phyloP scores from a whole-genome alignment of 306 rosid genomes.

The Trichosanthes cucumerina region DNA sequence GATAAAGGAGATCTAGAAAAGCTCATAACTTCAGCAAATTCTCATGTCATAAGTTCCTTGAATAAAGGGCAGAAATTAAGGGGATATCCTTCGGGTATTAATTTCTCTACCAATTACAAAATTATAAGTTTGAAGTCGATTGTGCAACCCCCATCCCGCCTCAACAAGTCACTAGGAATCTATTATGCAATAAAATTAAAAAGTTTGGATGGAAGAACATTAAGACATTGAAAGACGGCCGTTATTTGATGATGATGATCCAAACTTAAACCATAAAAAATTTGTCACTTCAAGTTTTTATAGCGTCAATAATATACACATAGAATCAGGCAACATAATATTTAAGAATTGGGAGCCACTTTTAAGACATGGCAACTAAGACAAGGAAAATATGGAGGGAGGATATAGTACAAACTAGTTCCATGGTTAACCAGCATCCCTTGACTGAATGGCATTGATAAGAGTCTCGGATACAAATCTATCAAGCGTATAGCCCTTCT shows the following conservation, averaged over 20 bases:
- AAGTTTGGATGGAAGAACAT: neutral
- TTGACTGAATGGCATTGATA: constrained; percentile 44
- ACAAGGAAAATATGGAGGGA: constrained; percentile 12
- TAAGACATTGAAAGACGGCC: neutral
- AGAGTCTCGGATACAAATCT: constrained; percentile 45
- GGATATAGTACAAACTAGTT: constrained; percentile 14
- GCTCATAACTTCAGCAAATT: neutral
- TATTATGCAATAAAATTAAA: neutral
- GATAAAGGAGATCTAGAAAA: neutral
- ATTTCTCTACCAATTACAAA: neutral
- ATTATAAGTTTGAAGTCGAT: neutral
- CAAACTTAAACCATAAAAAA: neutral
- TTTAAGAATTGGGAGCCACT: neutral
- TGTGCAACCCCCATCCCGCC: neutral
- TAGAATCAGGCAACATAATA: neutral
- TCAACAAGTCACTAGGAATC: neutral
- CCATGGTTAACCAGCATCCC: constrained; percentile 27
- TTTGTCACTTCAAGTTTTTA: neutral
- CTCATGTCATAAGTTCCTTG: neutral
- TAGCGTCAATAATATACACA: neutral
- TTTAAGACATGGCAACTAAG: neutral
- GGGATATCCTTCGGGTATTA: neutral
- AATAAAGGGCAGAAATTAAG: neutral
- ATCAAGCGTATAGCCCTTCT: constrained; percentile 80
- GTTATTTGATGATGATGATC: neutral